These are phyloP conservation scores for Blastobotrys americana DNA, from an alignment of 805 yeast species.

Conservation along the genomic window DNA sequence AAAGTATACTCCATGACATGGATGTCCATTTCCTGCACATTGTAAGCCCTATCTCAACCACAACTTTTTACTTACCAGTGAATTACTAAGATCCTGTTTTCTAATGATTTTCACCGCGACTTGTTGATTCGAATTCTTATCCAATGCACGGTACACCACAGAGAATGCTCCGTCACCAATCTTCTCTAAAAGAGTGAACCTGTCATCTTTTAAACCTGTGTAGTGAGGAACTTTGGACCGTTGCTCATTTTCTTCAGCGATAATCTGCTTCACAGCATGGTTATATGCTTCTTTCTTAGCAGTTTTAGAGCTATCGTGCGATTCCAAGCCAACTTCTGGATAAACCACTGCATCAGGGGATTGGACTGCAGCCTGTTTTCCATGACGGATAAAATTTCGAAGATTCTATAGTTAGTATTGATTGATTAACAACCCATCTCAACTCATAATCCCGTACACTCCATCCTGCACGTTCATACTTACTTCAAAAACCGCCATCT, in stretches of 20 bases:
- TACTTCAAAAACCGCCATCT: conserved; percentile 18
- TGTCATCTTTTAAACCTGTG: conserved; percentile 31
- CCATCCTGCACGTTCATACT: conserved; percentile 1
- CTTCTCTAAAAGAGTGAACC: conserved; percentile 32
- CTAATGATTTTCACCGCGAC: conserved; percentile 75
- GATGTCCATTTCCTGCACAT: too few species aligned
- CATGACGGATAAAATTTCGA: conserved; percentile 57
- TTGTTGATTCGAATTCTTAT: conserved; percentile 35
- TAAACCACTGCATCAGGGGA: conserved; percentile 5
- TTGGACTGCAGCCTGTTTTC: conserved; percentile 42
- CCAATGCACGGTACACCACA: conserved; percentile 66
- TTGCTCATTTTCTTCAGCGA: conserved; percentile 34
- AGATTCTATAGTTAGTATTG: conserved; percentile 34
- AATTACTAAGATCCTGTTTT: conserved; percentile 42
- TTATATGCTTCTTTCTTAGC: conserved; percentile 27
- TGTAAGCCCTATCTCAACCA: too few species aligned
- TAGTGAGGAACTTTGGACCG: conserved; percentile 30
- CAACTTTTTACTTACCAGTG: conserved; percentile 29
- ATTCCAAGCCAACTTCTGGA: background rate
- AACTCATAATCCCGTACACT: background rate
- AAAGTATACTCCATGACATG: conserved; percentile 1
- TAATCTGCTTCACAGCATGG: conserved; percentile 33
- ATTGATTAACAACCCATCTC: conserved; percentile 3
- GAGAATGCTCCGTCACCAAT: conserved; percentile 80
- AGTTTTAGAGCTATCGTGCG: conserved; percentile 1